phyloP scores from a whole-genome alignment of 306 rosid species.

The Quercus robur region DNA sequence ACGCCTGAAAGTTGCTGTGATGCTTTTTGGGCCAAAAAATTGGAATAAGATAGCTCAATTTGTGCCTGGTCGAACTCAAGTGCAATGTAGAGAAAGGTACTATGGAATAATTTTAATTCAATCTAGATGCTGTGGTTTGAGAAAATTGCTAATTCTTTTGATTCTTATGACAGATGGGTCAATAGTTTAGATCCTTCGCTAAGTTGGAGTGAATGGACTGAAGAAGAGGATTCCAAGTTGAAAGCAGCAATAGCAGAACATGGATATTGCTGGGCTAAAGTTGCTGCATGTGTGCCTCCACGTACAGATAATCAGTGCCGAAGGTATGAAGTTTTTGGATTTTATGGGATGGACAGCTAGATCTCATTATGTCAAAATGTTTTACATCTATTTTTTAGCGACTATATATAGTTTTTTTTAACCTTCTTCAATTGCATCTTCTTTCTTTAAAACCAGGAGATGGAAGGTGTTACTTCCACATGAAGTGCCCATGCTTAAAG shows the following conservation, averaged over 20 bases:
- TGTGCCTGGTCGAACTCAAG: slow-evolving; percentile 85
- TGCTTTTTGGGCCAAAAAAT: slow-evolving; percentile 81
- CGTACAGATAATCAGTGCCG: slow-evolving; percentile 94
- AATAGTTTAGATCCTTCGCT: slow-evolving; percentile 80
- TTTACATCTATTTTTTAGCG: neutral
- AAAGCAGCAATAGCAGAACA: slow-evolving; percentile 64
- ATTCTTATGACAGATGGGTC: slow-evolving; percentile 65
- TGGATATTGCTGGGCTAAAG: slow-evolving; percentile 90
- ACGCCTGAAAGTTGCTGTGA: slow-evolving; percentile 74
- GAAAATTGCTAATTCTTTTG: slow-evolving; percentile 17
- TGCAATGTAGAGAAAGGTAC: slow-evolving; percentile 97
- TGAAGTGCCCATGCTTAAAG: slow-evolving; percentile 63
- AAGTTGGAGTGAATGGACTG: slow-evolving; percentile 73
- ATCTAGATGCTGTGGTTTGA: neutral
- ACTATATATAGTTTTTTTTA: neutral
- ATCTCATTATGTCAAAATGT: neutral
- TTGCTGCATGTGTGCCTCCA: slow-evolving; percentile 74
- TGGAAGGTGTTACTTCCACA: slow-evolving; percentile 73
- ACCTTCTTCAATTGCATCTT: neutral
- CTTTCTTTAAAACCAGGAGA: slow-evolving; percentile 56
- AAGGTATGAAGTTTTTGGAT: slow-evolving; percentile 51
- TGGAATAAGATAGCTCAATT: slow-evolving; percentile 85
- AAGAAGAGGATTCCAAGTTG: slow-evolving; percentile 80
- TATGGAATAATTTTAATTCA: neutral
- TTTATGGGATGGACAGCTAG: neutral